Evolutionary conservation across 257 asterid species (phyloP).

Genomic region (Sherardia arvensis): DNA sequence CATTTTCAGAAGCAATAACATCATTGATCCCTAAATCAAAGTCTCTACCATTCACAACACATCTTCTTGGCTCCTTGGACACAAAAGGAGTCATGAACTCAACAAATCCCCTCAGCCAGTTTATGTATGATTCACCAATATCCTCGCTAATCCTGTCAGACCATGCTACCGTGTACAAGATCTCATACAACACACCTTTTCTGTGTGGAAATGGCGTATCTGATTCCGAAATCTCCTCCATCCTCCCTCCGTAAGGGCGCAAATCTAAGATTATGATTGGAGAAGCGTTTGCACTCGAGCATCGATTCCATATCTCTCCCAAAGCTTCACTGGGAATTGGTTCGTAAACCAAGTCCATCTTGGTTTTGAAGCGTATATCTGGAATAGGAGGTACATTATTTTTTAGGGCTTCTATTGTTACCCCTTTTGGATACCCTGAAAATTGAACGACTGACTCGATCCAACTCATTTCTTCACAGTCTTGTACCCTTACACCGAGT

Average conservation of each 20-base stretch:
- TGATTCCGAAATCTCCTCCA: conserved; percentile 32
- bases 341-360: conserved; percentile 48
- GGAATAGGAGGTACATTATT: too few species aligned
- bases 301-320: conserved; percentile 19
- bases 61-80: conserved; percentile 40
- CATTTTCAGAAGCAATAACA: neutral
- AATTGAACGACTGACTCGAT: too few species aligned
- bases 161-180: conserved; percentile 45
- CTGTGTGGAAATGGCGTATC: too few species aligned
- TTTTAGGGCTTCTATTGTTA: conserved; percentile 20
- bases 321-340: conserved; percentile 27
- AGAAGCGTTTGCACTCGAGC: conserved; percentile 25
- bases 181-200: too few species aligned
- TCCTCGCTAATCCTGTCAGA: conserved; percentile 23
- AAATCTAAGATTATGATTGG: conserved; percentile 22
- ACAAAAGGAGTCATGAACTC: conserved; percentile 48
- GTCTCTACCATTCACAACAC: conserved; percentile 53
- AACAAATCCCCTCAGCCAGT: conserved; percentile 28
- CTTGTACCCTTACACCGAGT: too few species aligned
- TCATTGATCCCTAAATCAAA: conserved; percentile 44
- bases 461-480: too few species aligned
- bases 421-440: too few species aligned
- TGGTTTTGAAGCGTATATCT: conserved; percentile 39
- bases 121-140: conserved; percentile 10
- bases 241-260: conserved; percentile 44